Percentiles rank a stretch among this genome's conserved stretches.
Conservation (phyloP, 805 yeast genomes). For the Starmerella bombi region DNA sequence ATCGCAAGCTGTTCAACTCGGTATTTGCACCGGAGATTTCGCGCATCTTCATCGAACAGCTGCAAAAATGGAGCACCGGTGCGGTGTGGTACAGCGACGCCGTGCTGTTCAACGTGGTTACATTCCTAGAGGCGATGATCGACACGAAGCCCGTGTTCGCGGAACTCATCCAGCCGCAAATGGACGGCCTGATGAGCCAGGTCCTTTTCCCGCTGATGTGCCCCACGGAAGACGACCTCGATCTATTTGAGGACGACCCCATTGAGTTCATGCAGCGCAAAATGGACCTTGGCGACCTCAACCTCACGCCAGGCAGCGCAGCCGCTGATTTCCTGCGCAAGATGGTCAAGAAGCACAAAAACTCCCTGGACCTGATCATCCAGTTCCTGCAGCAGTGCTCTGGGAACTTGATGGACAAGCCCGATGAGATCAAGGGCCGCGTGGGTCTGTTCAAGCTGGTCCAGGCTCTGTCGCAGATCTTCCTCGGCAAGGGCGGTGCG, state of each 20-base stretch:
- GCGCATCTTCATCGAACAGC: slow-evolving; percentile 46
- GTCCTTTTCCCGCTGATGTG: slow-evolving; percentile 66
- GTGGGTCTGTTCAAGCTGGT: slow-evolving; percentile 50
- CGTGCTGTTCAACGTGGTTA: slow-evolving; percentile 49
- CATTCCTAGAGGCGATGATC: slow-evolving; percentile 50
- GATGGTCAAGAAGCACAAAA: slow-evolving; percentile 52
- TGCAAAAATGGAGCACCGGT: slow-evolving; percentile 60
- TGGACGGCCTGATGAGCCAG: slow-evolving; percentile 50
- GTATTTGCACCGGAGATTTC: slow-evolving; percentile 65
- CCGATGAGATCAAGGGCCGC: slow-evolving; percentile 36
- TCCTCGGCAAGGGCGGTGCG: slow-evolving; percentile 32
- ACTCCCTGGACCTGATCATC: slow-evolving; percentile 10
- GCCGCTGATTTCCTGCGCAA: slow-evolving; percentile 62
- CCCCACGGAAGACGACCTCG: slow-evolving; percentile 54
- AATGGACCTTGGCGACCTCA: slow-evolving; percentile 50
- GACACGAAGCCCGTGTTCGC: slow-evolving; percentile 50
- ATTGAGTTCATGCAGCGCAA: slow-evolving; percentile 69
- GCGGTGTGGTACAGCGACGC: slow-evolving; percentile 58
- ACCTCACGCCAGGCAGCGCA: slow-evolving; percentile 59
- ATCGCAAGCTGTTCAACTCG: slow-evolving; percentile 40
- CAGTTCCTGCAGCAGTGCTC: slow-evolving; percentile 19
- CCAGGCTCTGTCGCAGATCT: slow-evolving; percentile 51
- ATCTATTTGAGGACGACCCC: slow-evolving; percentile 73
- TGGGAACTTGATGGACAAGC: slow-evolving; percentile 10
- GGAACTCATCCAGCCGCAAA: slow-evolving; percentile 46